Conservation (phyloP, 345 rosid species). For the Litchi chinensis region DNA sequence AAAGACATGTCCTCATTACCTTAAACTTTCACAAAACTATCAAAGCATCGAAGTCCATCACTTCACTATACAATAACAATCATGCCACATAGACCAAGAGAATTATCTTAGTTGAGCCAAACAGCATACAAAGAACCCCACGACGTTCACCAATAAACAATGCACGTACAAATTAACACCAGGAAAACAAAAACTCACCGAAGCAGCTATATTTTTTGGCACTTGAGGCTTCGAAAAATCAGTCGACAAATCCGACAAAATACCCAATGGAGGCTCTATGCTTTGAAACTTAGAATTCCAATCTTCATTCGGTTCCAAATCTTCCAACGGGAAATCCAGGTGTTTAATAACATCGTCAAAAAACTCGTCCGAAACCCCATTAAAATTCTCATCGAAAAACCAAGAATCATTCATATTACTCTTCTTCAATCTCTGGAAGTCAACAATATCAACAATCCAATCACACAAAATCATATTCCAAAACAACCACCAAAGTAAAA, state of each 20-base stretch:
- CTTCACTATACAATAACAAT: too few species aligned
- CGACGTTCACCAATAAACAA: background rate
- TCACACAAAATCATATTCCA: background rate
- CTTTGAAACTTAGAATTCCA: slow-evolving; percentile 65
- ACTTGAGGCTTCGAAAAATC: slow-evolving; percentile 31
- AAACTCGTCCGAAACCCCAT: slow-evolving; percentile 58
- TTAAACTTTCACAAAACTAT: too few species aligned
- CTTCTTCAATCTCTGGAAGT: slow-evolving; percentile 11
- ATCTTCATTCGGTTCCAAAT: slow-evolving; percentile 53
- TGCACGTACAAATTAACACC: background rate
- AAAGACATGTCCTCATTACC: too few species aligned
- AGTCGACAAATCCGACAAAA: slow-evolving; percentile 47
- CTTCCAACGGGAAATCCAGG: slow-evolving; percentile 68
- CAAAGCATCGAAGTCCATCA: too few species aligned
- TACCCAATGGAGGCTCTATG: slow-evolving; percentile 65
- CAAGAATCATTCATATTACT: slow-evolving; percentile 47
- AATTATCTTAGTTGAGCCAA: too few species aligned
- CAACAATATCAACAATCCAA: background rate
- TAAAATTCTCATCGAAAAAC: slow-evolving; percentile 54
- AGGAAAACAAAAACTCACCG: slow-evolving; percentile 45
- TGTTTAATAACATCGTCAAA: slow-evolving; percentile 55
- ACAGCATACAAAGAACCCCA: too few species aligned
- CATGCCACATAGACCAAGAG: too few species aligned
- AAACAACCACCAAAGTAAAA: background rate
- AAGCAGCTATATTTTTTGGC: slow-evolving; percentile 21